Base-by-base conservation (phyloP, 495 filamentous ascomycete species). In the Daldinia vernicosa region DNA sequence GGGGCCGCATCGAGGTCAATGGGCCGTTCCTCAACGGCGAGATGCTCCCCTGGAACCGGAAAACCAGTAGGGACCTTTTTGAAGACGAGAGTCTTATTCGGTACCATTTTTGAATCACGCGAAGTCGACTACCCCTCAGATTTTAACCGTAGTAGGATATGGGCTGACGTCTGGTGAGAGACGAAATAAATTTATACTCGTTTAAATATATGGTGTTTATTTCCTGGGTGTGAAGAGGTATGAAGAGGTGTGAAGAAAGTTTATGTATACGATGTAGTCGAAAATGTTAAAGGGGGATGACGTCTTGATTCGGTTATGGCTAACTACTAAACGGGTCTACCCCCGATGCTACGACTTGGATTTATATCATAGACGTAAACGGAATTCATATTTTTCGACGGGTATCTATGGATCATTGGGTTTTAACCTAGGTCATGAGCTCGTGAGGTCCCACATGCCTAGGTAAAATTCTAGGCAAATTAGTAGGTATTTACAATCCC, bases 71-170 rank as follows among this genome's bases (percentile, higher is more conserved):
- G 94, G 69, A 92, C 69, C 56, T 85, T 78, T 69, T 90, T 92
- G 86, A 93, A 97, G 81, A 95, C 83, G 63, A 97, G 80, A 51
- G 85, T 88, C 82, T 95, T 95, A 86, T 97, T 98, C 60, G 87
- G 78, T 37, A 82, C 78, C 83, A 84, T 85, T 63, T 11, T 78
- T 8, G 8, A 19, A 24, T 35, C 11, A 17, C 28, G 9, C 43
- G 5, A 24, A 15, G 17, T 26, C 33, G 17, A 12, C 6, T 57
- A 26, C 2, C 32, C 2, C 19, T 37, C 19, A 22, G 19, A 47
- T 11, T 19, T 45, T 9, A 17, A 45, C 17, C 0, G 7, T 22
- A 12, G 43, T 47, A 12, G 2, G 24, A 47, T 37, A 15, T 6
- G 3, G 53, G 17, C 6, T 4, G 12, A 32, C 3, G 53, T 33